Percentiles rank a stretch among this genome's conserved stretches.
These are phyloP conservation scores for Tolypocladium nubicola DNA, from an alignment of 2,329 filamentous ascomycete genomes.

Conservation along the genomic window DNA sequence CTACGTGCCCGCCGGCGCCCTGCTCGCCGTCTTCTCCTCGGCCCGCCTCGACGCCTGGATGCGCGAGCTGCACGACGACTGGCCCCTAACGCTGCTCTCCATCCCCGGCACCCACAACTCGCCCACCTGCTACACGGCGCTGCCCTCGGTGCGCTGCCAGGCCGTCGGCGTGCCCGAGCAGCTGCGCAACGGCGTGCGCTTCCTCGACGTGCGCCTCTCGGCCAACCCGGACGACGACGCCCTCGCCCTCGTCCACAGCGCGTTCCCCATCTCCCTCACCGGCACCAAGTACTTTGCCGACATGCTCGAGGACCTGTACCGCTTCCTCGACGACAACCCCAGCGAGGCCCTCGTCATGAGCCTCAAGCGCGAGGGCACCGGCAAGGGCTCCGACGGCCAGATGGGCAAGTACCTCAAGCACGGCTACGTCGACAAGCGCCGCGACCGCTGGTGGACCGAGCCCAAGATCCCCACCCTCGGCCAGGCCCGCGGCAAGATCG, in stretches of 20 bases:
- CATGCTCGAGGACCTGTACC: slow-evolving; percentile 59
- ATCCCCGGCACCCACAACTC: slow-evolving; percentile 96
- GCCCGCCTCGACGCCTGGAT: slow-evolving; percentile 70
- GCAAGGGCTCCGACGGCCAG: slow-evolving; percentile 67
- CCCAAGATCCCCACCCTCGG: slow-evolving; percentile 68
- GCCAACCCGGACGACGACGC: slow-evolving; percentile 45
- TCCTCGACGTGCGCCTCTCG: slow-evolving; percentile 79
- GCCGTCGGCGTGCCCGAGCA: slow-evolving; percentile 67
- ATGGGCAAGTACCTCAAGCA: slow-evolving; percentile 62
- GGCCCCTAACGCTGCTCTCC: slow-evolving; percentile 67
- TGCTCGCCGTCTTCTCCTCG: slow-evolving; percentile 59
- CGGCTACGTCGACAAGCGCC: slow-evolving; percentile 53
- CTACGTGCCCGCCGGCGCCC: slow-evolving; percentile 45
- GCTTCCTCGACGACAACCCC: slow-evolving; percentile 68
- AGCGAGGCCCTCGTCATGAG: slow-evolving; percentile 78
- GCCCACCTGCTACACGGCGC: slow-evolving; percentile 70
- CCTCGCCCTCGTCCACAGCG: slow-evolving; percentile 77
- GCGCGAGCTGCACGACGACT: slow-evolving; percentile 59
- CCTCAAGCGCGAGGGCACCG: slow-evolving; percentile 83
- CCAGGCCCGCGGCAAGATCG: slow-evolving; percentile 69
- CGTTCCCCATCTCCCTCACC: slow-evolving; percentile 77
- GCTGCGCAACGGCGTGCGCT: slow-evolving; percentile 81
- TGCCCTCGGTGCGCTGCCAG: slow-evolving; percentile 91
- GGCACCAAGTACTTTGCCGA: slow-evolving; percentile 70
- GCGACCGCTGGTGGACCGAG: slow-evolving; percentile 65